These are phyloP conservation scores for Pythium monospermum DNA, from an alignment of 352 stramenopile genomes.

Conservation along the genomic window DNA sequence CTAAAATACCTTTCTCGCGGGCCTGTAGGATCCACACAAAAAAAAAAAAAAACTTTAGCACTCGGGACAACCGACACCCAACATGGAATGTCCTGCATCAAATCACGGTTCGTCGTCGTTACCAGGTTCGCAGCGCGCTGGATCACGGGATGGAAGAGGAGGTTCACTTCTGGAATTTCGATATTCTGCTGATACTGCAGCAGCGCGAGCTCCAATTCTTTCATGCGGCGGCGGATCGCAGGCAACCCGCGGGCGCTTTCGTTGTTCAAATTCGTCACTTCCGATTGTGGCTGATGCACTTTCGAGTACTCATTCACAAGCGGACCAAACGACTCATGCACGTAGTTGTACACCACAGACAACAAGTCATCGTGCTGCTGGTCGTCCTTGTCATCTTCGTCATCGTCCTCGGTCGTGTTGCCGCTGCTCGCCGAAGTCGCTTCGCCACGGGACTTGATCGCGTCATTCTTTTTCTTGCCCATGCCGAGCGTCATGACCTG, in stretches of 20 bases:
- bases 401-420: conserved; percentile 58
- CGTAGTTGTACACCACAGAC: conserved; percentile 85
- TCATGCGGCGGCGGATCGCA: conserved; percentile 88
- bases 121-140: conserved; percentile 66
- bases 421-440: conserved; percentile 43
- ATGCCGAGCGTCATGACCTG: conserved; percentile 85
- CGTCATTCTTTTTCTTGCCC: conserved; percentile 33
- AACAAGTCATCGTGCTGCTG: conserved; percentile 64
- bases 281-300: conserved; percentile 69
- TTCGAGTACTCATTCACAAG: conserved; percentile 85
- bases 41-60: background rate
- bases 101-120: background rate
- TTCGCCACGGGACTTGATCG: conserved; percentile 24
- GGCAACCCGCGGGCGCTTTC: conserved; percentile 70
- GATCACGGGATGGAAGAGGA: conserved; percentile 87
- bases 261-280: conserved; percentile 51
- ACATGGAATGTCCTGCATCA: background rate
- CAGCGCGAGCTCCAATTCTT: conserved; percentile 92
- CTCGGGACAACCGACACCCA: background rate
- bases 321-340: conserved; percentile 84
- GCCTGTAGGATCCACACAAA: conserved; percentile 25
- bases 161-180: conserved; percentile 91
- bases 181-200: conserved; percentile 94
- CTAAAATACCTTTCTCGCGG: conserved; percentile 65
- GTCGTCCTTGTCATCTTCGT: conserved; percentile 34